Percentiles rank a stretch among this genome's conserved stretches.
Conservation (phyloP, 108 stramenopile genomes). For the Nitzschia putrida region DNA sequence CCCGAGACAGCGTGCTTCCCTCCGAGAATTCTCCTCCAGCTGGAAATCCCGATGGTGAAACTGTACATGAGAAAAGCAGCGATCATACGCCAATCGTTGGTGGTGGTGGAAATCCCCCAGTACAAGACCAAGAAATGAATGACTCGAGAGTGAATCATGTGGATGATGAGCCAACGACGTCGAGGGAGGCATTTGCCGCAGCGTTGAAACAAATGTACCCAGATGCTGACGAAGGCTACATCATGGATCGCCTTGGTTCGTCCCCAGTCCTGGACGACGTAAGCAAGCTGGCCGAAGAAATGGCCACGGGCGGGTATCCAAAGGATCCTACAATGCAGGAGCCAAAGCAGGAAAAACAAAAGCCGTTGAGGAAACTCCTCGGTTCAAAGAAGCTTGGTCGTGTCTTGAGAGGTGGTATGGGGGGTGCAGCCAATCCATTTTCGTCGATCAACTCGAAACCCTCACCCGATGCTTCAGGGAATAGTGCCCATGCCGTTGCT, state of each 20-base stretch:
- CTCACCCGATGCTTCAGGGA: too few relatives aligned
- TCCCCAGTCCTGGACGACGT: slow-evolving; percentile 63
- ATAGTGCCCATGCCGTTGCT: background rate
- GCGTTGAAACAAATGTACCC: slow-evolving; percentile 76
- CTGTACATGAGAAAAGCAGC: too few relatives aligned
- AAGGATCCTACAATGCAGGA: background rate
- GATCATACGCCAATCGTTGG: too few relatives aligned
- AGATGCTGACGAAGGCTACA: slow-evolving; percentile 39
- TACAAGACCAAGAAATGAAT: too few relatives aligned
- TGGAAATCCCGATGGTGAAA: too few relatives aligned
- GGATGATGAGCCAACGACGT: background rate
- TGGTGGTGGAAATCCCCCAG: too few relatives aligned
- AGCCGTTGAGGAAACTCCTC: slow-evolving; percentile 23
- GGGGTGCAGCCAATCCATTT: too few relatives aligned
- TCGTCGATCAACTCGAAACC: too few relatives aligned
- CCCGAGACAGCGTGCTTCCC: too few relatives aligned
- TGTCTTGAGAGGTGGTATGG: slow-evolving; percentile 19
- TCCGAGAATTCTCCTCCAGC: too few relatives aligned
- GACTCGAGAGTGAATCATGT: too few relatives aligned
- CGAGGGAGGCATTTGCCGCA: slow-evolving; percentile 36
- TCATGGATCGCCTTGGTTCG: slow-evolving; percentile 54
- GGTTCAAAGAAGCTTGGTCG: slow-evolving; percentile 40
- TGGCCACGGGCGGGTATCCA: slow-evolving; percentile 27
- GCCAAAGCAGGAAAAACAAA: slow-evolving; percentile 3
- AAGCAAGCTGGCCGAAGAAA: slow-evolving; percentile 54